Evolutionary conservation across 495 filamentous ascomycete species (phyloP), one percentile per base, ranked within the genome.

Genomic region (Cercophora newfieldiana): DNA sequence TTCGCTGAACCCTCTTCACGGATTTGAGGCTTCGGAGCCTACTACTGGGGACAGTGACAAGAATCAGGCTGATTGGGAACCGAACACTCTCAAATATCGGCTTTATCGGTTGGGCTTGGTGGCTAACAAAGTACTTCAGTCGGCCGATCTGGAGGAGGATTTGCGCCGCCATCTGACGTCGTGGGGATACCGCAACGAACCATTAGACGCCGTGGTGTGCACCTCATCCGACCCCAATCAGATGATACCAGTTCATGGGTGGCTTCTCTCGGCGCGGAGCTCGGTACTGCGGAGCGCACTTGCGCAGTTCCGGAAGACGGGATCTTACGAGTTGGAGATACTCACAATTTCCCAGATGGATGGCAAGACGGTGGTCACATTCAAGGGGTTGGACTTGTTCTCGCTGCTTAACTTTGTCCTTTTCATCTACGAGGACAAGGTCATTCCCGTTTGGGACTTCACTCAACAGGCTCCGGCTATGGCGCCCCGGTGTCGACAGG

Each of bases 401-500:
- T 87, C 91, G 2, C 67, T 97, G 22, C 78, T 96, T 69, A 94
- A 96, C 68, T 68, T 97, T 7, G 84, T 89, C 0, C 82, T 92
- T 33, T 98, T 91, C 72, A 71, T 91, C 7, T 97, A 98, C 75
- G 87, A 87, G 24, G 95, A 98, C 69, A 82, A 76, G 25, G 79
- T 94, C 26, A 80, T 97, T 44, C 93, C 95, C 64, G 87, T 92
- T 18, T 99, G 95, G 95, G 89, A 94, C 56, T 85, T 81, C 62
- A 88, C 87, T 14, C 86, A 85, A 51, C 83, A 85, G 54, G 83
- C 81, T 24, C 84, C 87, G 26, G 81, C 84, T 44, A 82, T 89
- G 75, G 87, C 87, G 8, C 84, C 77, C 69, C 81, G 90, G 56
- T 94, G 90, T 74, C 90, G 92, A 26, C 90, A 93, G 69, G 81